Percentiles rank a stretch among this genome's conserved stretches.
Evolutionary conservation across 208 protist genomes (phyloP).

Genomic region (Trypanosoma cruzi): DNA sequence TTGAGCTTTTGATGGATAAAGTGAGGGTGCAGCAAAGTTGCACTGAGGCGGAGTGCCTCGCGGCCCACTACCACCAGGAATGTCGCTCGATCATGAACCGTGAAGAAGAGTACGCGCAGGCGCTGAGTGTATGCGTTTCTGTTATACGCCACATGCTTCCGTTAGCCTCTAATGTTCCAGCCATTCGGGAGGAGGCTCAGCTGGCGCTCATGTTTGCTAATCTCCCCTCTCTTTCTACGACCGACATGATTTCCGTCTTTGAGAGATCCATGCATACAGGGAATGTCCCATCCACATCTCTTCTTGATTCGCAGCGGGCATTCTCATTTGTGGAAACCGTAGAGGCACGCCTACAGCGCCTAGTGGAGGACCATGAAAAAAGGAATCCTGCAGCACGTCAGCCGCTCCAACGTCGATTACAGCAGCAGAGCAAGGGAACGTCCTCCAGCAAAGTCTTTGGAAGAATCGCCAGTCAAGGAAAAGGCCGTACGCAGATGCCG

Average conservation of each 20-base stretch:
- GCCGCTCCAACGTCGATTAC: not conserved
- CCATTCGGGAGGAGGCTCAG: conserved; percentile 31
- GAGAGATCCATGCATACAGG: conserved; percentile 44
- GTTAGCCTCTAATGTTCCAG: conserved; percentile 18
- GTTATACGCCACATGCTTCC: conserved; percentile 51
- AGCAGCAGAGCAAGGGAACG: not conserved
- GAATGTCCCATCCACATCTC: conserved; percentile 5
- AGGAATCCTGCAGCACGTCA: not conserved
- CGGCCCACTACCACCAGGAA: conserved; percentile 82
- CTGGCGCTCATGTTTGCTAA: conserved; percentile 65
- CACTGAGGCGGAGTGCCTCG: conserved; percentile 84
- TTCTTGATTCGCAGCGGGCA: conserved; percentile 2
- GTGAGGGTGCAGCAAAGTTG: conserved; percentile 64
- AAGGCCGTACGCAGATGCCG: not conserved
- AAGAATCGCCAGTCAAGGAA: not conserved
- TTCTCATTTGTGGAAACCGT: conserved; percentile 13
- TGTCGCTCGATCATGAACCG: conserved; percentile 47
- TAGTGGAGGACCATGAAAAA: not conserved
- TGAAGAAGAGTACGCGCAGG: conserved; percentile 70
- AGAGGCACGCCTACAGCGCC: conserved; percentile 16
- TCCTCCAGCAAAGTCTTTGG: not conserved
- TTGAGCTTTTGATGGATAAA: conserved; percentile 82
- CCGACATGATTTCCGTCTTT: conserved; percentile 59
- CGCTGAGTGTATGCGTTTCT: conserved; percentile 50
- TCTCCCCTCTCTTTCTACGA: conserved; percentile 53